Conservation (phyloP, 208 protist genomes). For the Leishmania major region DNA sequence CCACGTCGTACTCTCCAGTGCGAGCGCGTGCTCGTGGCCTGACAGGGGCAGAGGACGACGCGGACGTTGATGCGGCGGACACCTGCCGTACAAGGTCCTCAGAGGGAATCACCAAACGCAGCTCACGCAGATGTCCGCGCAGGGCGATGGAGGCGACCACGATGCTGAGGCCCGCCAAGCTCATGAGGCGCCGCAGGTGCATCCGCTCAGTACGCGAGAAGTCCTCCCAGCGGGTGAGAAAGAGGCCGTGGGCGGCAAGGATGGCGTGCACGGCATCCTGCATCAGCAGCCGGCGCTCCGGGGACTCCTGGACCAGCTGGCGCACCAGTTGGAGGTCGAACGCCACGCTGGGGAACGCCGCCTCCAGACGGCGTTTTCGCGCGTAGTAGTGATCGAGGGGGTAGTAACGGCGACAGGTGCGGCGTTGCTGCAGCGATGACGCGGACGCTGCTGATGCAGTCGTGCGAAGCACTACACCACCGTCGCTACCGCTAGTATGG, state of each 20-base stretch:
- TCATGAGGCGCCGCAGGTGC: slow-evolving; percentile 39
- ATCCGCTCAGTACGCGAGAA: slow-evolving; percentile 20
- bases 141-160: slow-evolving; percentile 35
- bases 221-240: slow-evolving; percentile 17
- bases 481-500: neutral
- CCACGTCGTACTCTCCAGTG: neutral
- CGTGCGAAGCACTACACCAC: neutral
- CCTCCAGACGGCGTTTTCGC: slow-evolving; percentile 35
- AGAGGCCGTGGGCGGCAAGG: slow-evolving; percentile 46
- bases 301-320: slow-evolving; percentile 54
- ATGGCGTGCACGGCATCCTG: slow-evolving; percentile 74
- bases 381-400: slow-evolving; percentile 68
- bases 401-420: slow-evolving; percentile 11
- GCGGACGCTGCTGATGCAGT: neutral
- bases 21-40: neutral
- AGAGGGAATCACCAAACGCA: slow-evolving; percentile 52
- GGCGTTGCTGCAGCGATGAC: slow-evolving; percentile 6
- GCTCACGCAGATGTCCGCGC: slow-evolving; percentile 24
- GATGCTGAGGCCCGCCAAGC: slow-evolving; percentile 51
- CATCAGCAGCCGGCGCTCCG: slow-evolving; percentile 62
- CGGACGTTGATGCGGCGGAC: neutral
- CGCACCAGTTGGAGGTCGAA: slow-evolving; percentile 57
- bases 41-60: neutral
- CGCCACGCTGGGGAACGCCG: slow-evolving; percentile 31
- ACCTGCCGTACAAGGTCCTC: slow-evolving; percentile 32